A percentile compares a stretch with the other conserved stretches of the same genome.
Evolutionary conservation across 2,329 filamentous ascomycete genomes (phyloP).

Genomic region (Camillea tinctor): DNA sequence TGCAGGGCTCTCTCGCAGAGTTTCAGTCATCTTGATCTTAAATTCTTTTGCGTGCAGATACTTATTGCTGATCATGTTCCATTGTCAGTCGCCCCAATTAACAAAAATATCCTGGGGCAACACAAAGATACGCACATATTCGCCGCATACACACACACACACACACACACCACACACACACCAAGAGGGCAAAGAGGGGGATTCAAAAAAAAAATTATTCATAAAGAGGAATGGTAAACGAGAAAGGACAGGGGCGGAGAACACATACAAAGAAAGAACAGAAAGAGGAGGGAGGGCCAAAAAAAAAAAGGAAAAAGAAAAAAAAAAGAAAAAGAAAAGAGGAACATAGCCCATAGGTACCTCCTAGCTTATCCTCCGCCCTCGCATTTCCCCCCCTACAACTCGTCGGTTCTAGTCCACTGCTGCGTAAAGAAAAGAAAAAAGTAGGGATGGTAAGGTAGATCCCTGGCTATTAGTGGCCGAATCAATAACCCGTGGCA

Average conservation of each 20-base stretch:
- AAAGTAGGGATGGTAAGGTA: background rate
- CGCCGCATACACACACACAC: background rate
- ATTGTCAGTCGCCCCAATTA: background rate
- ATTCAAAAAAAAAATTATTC: background rate
- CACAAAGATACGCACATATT: background rate
- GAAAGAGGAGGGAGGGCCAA: background rate
- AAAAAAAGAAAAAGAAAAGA: background rate
- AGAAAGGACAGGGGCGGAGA: no score
- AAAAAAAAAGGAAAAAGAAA: background rate
- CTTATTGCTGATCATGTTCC: background rate
- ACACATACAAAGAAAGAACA: background rate
- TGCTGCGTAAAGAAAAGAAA: background rate
- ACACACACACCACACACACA: background rate
- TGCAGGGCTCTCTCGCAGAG: background rate
- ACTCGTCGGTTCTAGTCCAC: background rate
- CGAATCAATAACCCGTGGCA: conserved; percentile 18
- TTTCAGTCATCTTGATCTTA: background rate
- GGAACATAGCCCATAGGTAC: no score
- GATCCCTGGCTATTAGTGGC: conserved; percentile 14
- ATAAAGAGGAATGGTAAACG: background rate
- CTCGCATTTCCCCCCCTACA: background rate
- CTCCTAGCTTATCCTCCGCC: background rate
- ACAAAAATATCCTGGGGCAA: background rate
- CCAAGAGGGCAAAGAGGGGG: background rate
- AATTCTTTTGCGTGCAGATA: background rate